Evolutionary conservation across 805 yeast species (phyloP).

Genomic region (Jamesozyma hellenica): DNA sequence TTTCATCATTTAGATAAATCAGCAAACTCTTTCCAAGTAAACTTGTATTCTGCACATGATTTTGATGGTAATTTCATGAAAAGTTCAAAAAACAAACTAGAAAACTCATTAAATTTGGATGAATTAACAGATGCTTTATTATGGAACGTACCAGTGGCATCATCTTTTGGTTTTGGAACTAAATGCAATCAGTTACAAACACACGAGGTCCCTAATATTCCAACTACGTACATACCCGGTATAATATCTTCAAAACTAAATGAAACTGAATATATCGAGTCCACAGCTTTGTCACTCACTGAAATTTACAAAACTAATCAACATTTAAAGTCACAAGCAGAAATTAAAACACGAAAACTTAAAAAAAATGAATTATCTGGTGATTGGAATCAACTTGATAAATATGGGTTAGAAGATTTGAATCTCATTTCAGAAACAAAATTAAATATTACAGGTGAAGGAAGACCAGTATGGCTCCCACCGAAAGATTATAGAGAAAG

Average conservation of each 20-base stretch:
- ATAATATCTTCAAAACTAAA: slow-evolving; percentile 5
- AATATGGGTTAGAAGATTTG: slow-evolving; percentile 44
- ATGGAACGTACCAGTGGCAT: slow-evolving; percentile 44
- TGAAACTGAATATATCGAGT: slow-evolving; percentile 20
- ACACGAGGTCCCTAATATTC: slow-evolving; percentile 14
- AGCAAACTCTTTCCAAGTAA: too few relatives aligned
- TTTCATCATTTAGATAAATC: too few relatives aligned
- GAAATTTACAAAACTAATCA: slow-evolving; percentile 25
- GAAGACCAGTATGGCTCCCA: slow-evolving; percentile 63
- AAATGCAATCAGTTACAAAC: too few relatives aligned
- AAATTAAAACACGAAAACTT: too few relatives aligned
- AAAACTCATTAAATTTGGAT: neutral
- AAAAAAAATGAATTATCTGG: too few relatives aligned
- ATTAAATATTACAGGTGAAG: slow-evolving; percentile 39
- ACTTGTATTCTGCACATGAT: too few relatives aligned
- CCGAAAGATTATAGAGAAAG: slow-evolving; percentile 48
- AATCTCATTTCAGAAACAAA: slow-evolving; percentile 52
- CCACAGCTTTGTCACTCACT: slow-evolving; percentile 30
- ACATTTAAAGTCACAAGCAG: too few relatives aligned
- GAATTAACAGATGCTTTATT: slow-evolving; percentile 21
- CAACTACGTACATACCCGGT: slow-evolving; percentile 42
- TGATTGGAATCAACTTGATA: slow-evolving; percentile 25
- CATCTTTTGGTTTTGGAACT: too few relatives aligned
- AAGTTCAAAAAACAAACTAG: too few relatives aligned
- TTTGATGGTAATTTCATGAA: too few relatives aligned